These are phyloP conservation scores for Pleoardoris graminearum DNA, from an alignment of 2,329 filamentous ascomycete species.

Conservation along the genomic window DNA sequence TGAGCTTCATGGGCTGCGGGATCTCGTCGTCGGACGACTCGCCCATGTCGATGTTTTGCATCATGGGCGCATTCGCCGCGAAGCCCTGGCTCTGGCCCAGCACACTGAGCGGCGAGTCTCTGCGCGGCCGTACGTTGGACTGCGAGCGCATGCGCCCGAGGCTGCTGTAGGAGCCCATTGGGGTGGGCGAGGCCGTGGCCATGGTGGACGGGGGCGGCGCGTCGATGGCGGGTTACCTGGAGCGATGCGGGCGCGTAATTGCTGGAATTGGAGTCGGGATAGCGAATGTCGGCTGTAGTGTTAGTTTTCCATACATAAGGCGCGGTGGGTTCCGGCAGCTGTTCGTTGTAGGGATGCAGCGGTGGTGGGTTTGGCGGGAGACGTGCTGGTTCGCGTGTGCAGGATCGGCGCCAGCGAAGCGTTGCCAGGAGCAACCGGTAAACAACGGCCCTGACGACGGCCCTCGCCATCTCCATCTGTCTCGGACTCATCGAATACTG, in stretches of 20 bases:
- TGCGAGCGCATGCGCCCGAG: conserved; percentile 43
- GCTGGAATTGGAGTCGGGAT: conserved; percentile 28
- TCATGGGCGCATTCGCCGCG: conserved; percentile 49
- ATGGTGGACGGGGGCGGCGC: conserved; percentile 30
- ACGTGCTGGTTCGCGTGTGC: conserved; percentile 27
- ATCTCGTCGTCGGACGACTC: conserved; percentile 97
- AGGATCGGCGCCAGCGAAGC: conserved; percentile 24
- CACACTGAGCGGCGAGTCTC: conserved; percentile 53
- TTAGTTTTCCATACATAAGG: conserved; percentile 47
- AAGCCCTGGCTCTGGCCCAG: conserved; percentile 52
- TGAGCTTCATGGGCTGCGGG: conserved; percentile 84
- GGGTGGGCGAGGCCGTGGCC: conserved; percentile 47
- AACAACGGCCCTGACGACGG: conserved; percentile 17
- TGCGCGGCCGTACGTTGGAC: conserved; percentile 42
- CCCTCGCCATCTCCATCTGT: neutral
- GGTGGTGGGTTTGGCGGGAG: conserved; percentile 24
- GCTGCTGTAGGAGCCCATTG: conserved; percentile 42
- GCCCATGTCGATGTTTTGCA: conserved; percentile 60
- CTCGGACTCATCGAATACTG: no score
- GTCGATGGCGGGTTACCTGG: conserved; percentile 23
- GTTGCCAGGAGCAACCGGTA: conserved; percentile 28
- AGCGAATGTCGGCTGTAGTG: conserved; percentile 45
- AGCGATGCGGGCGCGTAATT: conserved; percentile 14
- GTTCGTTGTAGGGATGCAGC: conserved; percentile 43
- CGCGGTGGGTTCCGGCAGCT: conserved; percentile 31